Percentiles rank a stretch among this genome's conserved stretches.
These are phyloP conservation scores for Penstemon newberryi DNA, from an alignment of 257 asterid species.

Conservation along the genomic window DNA sequence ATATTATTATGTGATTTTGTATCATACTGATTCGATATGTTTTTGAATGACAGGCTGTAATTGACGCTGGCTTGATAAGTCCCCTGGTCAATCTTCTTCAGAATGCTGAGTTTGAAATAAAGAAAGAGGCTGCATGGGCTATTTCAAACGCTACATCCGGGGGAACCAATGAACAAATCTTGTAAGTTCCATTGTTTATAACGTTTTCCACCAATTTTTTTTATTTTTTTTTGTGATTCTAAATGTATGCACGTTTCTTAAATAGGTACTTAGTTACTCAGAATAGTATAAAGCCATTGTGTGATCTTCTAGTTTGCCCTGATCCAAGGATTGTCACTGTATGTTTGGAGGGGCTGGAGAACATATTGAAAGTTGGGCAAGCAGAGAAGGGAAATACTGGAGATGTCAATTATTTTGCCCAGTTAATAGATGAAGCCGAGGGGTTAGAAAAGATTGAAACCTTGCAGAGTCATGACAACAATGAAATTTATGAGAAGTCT, in stretches of 20 bases:
- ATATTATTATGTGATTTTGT: not conserved
- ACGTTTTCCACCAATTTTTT: constrained; percentile 7
- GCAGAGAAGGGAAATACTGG: constrained; percentile 64
- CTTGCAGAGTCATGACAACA: constrained; percentile 87
- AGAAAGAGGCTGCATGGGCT: constrained; percentile 99
- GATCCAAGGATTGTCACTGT: constrained; percentile 89
- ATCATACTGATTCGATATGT: constrained; percentile 3
- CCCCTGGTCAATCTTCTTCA: constrained; percentile 82
- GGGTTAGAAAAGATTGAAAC: constrained; percentile 86
- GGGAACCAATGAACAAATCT: constrained; percentile 81
- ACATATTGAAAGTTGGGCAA: constrained; percentile 92
- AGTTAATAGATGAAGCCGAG: constrained; percentile 76
- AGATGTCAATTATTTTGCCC: constrained; percentile 68
- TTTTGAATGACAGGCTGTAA: constrained; percentile 61
- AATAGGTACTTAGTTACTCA: constrained; percentile 74
- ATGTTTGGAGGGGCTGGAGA: constrained; percentile 85
- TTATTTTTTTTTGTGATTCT: constrained; percentile 16
- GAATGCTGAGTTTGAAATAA: constrained; percentile 82
- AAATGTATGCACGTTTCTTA: constrained; percentile 6
- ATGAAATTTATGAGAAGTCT: constrained; percentile 87
- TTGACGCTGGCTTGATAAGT: constrained; percentile 73
- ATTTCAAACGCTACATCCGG: constrained; percentile 95
- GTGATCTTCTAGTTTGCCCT: constrained; percentile 84
- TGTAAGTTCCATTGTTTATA: constrained; percentile 36
- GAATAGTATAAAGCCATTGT: constrained; percentile 76